Evolutionary conservation across 805 yeast genomes (phyloP), one percentile per base, ranked within the genome.

Genomic region (Clavispora fructus): DNA sequence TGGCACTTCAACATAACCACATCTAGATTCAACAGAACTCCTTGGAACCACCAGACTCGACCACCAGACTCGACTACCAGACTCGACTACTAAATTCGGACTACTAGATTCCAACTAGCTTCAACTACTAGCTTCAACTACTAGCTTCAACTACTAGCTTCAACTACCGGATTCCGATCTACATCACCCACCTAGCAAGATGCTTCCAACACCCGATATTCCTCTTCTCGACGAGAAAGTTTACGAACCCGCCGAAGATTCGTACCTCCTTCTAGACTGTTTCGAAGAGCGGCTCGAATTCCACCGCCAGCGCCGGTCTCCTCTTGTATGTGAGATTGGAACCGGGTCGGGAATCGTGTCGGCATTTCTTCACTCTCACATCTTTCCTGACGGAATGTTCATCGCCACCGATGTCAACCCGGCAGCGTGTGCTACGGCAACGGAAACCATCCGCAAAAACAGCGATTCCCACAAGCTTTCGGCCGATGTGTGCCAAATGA

Each of bases 211-310:
- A 0, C 97, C 98, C 1, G 62, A 64, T 7, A 69, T 85, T 1
- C 53, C 59, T 1, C 63, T 71, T 16, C 75, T 83, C 16, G 85
- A 85, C 57, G 82, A 77, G n/a, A 75, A 75, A 54, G 95, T 92
- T 4, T 94, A 94, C 62, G 99, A 94, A 59, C 98, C 99, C 0
- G 79, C 95, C 0, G 99, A 94, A 57, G 99, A 94, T 68, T 80
- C 96, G 7, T 94, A 85, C 59, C 77, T 92, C 9, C 69, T 94
- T 9, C 65, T 94, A 39, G 99, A 94, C 61, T 73, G 85, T 13
- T 71, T 94, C 40, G 98, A 94, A 57, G 55, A 50, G 1, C 71
- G 54, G 32, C 58, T 83, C 19, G 29, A 19, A 6, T 6, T 16
- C 10, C 44, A 33, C 28, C 23, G 23, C 16, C 39, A n/a, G 11